Evolutionary conservation across 2,329 filamentous ascomycete genomes (phyloP), one percentile per base, ranked within the genome.

Genomic region (Pleurostoma richardsiae): DNA sequence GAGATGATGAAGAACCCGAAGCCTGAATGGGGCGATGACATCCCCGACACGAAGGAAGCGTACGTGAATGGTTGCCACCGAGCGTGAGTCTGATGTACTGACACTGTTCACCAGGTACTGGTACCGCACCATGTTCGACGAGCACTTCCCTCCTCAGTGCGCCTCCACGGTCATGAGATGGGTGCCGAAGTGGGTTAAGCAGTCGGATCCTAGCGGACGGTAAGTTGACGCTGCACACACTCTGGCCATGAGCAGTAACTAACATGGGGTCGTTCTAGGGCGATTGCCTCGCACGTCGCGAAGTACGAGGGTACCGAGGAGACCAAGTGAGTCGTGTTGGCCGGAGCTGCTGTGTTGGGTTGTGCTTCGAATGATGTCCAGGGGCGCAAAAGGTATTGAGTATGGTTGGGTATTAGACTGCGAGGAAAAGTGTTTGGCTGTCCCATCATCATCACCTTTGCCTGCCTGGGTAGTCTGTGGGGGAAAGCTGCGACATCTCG

Each of bases 1-100:
- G 92, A 97, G 77, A 91, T 95, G 84, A 90, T 97, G 87, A 90
- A 91, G 79, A 92, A 95, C 81, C 92, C 94, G 54, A 96, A 96
- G 79, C 82, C 89, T 10, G 90, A 96, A 69, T 99, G 95, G 95
- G 92, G 90, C 43, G 71, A 73, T 60, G 95, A 99, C 63, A 82
- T 96, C 52, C 95, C 94, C 7, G 91, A 96, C 63, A 91, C 86
- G 62, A 99, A 99, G 80, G 94, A 99, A 73, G 94, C 90, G 72
- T 91, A 82, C 59, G 82, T 76, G 47, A 31, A 19, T 19, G 19
- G 19, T 19, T 19, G 19, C 19, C 19, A 19, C 19, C 19, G 19
- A 19, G 19, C 19, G 19, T 19, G 19, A 19, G 19, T 33, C 10
- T 29, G 43, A 31, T 45, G 6, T 43, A 47, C 62, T 69, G 45